phyloP scores from a whole-genome alignment of 805 yeast genomes.

The Schwanniomyces polymorphus region DNA sequence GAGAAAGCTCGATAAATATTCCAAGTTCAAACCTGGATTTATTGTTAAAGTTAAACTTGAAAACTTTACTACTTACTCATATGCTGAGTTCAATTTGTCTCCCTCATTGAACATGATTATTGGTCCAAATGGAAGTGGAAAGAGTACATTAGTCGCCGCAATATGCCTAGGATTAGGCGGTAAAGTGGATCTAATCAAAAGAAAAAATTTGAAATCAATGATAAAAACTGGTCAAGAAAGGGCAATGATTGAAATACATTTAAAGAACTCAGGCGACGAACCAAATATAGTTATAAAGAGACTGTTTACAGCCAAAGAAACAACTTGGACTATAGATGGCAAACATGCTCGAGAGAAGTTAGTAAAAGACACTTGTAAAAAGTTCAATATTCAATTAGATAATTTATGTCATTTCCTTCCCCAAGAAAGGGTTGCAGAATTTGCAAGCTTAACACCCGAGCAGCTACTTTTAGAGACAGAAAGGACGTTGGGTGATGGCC shows the following conservation, averaged over 20 bases:
- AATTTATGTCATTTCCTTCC: slow-evolving; percentile 93
- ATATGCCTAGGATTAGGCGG: slow-evolving; percentile 89
- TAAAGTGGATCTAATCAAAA: slow-evolving; percentile 66
- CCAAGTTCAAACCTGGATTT: slow-evolving; percentile 42
- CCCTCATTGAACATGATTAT: slow-evolving; percentile 88
- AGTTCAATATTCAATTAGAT: slow-evolving; percentile 78
- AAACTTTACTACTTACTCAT: slow-evolving; percentile 69
- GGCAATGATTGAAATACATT: slow-evolving; percentile 50
- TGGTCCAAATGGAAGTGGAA: slow-evolving; percentile 97
- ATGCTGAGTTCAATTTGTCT: slow-evolving; percentile 71
- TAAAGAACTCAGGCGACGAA: slow-evolving; percentile 40
- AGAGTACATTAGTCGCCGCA: slow-evolving; percentile 90
- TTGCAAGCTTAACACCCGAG: slow-evolving; percentile 79
- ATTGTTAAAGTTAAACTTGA: slow-evolving; percentile 50
- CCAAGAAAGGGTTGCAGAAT: slow-evolving; percentile 92
- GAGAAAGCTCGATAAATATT: slow-evolving; percentile 4
- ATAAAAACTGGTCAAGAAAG: slow-evolving; percentile 63
- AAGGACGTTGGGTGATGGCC: slow-evolving; percentile 68
- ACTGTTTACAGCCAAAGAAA: slow-evolving; percentile 44
- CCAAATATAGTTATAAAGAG: slow-evolving; percentile 43
- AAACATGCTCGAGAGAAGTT: slow-evolving; percentile 37
- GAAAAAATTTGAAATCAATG: slow-evolving; percentile 66
- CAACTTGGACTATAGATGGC: slow-evolving; percentile 55
- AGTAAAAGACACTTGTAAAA: slow-evolving; percentile 45
- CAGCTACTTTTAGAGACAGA: slow-evolving; percentile 75